Evolutionary conservation across 139 green algal genomes (phyloP), one percentile per base, ranked within the genome.

Genomic region (Chlamydomonas sphaeroides): DNA sequence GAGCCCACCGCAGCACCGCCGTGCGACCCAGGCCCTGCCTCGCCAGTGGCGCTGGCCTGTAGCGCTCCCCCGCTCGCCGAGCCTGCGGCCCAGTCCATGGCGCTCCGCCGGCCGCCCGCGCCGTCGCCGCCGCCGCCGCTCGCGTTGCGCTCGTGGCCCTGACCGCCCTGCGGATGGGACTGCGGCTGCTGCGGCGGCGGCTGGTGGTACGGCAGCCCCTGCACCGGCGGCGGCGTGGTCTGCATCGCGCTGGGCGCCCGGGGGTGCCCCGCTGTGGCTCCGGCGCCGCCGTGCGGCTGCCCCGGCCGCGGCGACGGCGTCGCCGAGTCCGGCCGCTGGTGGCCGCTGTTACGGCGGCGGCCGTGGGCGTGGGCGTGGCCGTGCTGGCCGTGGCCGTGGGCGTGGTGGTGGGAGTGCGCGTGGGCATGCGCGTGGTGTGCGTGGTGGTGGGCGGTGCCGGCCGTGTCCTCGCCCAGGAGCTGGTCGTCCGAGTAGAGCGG

Each of bases 401-500:
- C 36, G n/a, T 17, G 36, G 26, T 74, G 68, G 3, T 15, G 42
- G 41, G 41, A 42, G 17, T 30, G 8, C 30, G 17, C 17, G 17
- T 76, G 45, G 45, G 20, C 8, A 17, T 5, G 35, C 8, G 20
- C 38, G 38, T 33, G 7, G 6, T 77, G 48, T 5, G 17, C 2
- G 72, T 69, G 56, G 3, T 39, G 11, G 51, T 41, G 56, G 49
- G 11, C 39, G 72, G 26, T n/a, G 56, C 11, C n/a, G 30, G 26
- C 42, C 28, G 38, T 5, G 5, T 67, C 45, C 62, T 61, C 63
- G 2, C 63, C 62, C 8, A 75, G 69, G 33, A 79, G 71, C 70
- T 83, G 66, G n/a, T 79, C 65, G 51, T 71, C 72, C 21, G 48
- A 76, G 42, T 63, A 73, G n/a, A 79, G 75, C 14, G 89, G 89